A percentile compares a stretch with the other conserved stretches of the same genome.
Evolutionary conservation across 345 rosid genomes (phyloP).

Genomic region (Citrus cavaleriei): DNA sequence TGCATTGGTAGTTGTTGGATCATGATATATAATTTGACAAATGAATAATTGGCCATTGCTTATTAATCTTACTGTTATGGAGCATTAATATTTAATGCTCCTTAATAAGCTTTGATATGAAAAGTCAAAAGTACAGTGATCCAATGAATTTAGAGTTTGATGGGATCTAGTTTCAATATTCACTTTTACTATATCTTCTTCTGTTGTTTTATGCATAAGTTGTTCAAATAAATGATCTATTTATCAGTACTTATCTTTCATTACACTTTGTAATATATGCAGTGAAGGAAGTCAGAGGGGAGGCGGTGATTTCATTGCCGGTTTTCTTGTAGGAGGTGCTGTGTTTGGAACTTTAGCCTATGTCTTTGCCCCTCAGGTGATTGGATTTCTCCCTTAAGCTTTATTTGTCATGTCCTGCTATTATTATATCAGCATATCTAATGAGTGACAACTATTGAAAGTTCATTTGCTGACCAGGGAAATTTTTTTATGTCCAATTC

Average conservation of each 20-base stretch:
- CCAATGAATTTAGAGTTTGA: not conserved
- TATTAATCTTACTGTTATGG: no score
- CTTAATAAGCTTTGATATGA: no score
- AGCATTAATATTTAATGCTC: no score
- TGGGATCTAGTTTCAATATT: not conserved
- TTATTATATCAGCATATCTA: not conserved
- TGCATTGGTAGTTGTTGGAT: no score
- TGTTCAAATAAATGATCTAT: not conserved
- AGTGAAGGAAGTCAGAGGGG: constrained; percentile 58
- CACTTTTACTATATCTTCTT: not conserved
- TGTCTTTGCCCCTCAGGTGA: constrained; percentile 87
- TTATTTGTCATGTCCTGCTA: not conserved
- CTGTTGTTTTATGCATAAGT: not conserved
- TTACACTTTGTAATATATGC: constrained; percentile 15
- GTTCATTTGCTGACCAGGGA: not conserved
- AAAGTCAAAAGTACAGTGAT: not conserved
- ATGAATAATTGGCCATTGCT: no score
- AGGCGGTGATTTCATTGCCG: constrained; percentile 71
- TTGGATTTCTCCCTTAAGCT: constrained; percentile 5
- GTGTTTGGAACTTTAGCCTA: constrained; percentile 75
- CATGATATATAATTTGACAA: no score
- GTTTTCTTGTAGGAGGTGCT: constrained; percentile 90
- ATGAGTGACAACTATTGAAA: not conserved
- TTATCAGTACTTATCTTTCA: not conserved
- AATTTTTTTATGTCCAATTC: not conserved